Evolutionary conservation across 139 green algal genomes (phyloP), one percentile per base, ranked within the genome.

Genomic region (Deuterostichococcus epilithicus): DNA sequence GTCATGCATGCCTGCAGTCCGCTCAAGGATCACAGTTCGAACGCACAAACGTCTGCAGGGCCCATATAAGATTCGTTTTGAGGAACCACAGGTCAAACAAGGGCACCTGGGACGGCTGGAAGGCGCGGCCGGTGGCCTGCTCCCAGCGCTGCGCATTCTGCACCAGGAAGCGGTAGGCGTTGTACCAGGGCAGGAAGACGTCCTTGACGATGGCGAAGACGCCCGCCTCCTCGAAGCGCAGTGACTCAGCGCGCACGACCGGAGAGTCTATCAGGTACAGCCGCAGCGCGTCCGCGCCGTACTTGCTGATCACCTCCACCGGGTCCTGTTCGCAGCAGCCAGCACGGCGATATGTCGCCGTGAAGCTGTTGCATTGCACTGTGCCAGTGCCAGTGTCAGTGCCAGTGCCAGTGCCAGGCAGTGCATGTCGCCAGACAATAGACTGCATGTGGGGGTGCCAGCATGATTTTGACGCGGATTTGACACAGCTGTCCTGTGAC

Each of bases 131-230:
- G 3, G 72, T 81, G 80, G 95, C 92, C 6, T 77, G 67, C 75
- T 95, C 88, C 78, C 90, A 87, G 4, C 94, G 88, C 72, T 90
- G 72, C 26, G 93, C 89, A 76, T 97, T 98, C 85, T 97, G 94
- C 30, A 92, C 90, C 80, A 96, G 74, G 85, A 97, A 97, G 63
- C 89, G 84, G 89, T 98, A 99, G 3, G 95, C 95, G 83, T 99
- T 99, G 90, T 98, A 99, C 96, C 96, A 99, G 20, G 96, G 96
- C 82, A 99, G 88, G 82, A 99, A 98, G 25, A 99, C 91, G 79
- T 97, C 93, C 83, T 97, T 97, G 33, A 99, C 88, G 23, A 98
- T 94, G 1, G 52, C 85, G 76, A 97, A 96, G 59, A 99, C 96
- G 33, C 96, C 96, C 67, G 97, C 92, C 89, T 98, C 93, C 85